Conservation (phyloP, 2,329 filamentous ascomycete genomes). For the Xylariomycetidae sp. region DNA sequence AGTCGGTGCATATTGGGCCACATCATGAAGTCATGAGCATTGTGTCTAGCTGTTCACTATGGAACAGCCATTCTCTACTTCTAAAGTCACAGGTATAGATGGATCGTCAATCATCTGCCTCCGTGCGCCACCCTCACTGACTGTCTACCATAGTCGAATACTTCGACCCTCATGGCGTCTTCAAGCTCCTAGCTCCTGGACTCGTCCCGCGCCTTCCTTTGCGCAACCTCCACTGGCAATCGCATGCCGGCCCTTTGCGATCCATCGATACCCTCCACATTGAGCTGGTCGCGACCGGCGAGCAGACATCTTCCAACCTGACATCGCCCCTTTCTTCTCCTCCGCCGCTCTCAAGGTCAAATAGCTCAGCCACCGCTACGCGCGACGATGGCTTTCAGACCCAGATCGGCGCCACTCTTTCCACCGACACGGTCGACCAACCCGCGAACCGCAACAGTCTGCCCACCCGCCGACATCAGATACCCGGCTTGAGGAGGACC, state of each 20-base stretch:
- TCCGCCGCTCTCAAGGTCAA: too few relatives aligned
- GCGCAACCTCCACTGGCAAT: slow-evolving; percentile 95
- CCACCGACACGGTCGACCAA: slow-evolving; percentile 34
- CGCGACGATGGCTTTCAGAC: slow-evolving; percentile 59
- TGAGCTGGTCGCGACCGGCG: slow-evolving; percentile 66
- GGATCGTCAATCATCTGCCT: too few relatives aligned
- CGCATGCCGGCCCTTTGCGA: slow-evolving; percentile 80
- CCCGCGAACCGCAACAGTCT: slow-evolving; percentile 30
- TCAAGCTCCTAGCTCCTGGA: slow-evolving; percentile 73
- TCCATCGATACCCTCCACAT: slow-evolving; percentile 92
- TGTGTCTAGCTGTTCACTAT: slow-evolving; percentile 47
- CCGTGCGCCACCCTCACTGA: too few relatives aligned
- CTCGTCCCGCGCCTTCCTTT: slow-evolving; percentile 77
- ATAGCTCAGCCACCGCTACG: slow-evolving; percentile 26
- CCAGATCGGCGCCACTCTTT: slow-evolving; percentile 35
- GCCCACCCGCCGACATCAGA: slow-evolving; percentile 76
- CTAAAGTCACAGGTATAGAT: slow-evolving; percentile 67
- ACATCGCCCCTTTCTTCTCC: slow-evolving; percentile 31
- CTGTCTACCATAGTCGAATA: slow-evolving; percentile 88
- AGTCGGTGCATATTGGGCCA: too few relatives aligned
- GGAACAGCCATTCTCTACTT: slow-evolving; percentile 66
- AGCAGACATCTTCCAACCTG: slow-evolving; percentile 37
- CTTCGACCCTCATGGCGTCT: slow-evolving; percentile 87
- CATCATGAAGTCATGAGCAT: slow-evolving; percentile 27
- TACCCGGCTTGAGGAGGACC: slow-evolving; percentile 86